Evolutionary conservation across 2,329 filamentous ascomycete species (phyloP).

Genomic region (Stagonosporopsis vannaccii): DNA sequence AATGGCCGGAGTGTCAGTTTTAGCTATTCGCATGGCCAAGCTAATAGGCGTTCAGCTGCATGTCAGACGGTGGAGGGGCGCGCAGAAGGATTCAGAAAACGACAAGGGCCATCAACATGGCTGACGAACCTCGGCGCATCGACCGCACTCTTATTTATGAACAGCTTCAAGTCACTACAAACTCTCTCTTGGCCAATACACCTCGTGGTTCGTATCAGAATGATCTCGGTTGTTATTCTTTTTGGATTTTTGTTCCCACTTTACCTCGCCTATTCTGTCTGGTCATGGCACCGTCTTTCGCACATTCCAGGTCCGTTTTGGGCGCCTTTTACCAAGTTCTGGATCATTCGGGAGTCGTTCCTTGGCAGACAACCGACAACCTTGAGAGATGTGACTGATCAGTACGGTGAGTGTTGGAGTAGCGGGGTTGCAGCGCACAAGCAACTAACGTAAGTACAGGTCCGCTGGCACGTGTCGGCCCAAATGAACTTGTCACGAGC

Average conservation of each 20-base stretch:
- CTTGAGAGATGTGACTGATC: constrained; percentile 5
- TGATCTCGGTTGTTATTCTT: background rate
- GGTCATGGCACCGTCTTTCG: constrained; percentile 23
- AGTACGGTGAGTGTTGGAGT: constrained; percentile 17
- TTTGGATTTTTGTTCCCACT: background rate
- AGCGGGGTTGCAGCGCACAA: background rate
- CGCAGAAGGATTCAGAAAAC: background rate
- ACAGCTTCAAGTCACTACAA: background rate
- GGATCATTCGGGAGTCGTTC: constrained; percentile 15
- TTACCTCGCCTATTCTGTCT: background rate
- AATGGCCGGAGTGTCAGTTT: too few relatives aligned
- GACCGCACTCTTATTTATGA: background rate
- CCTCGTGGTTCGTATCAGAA: too few relatives aligned
- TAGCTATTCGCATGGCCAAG: background rate
- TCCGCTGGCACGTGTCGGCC: constrained; percentile 46
- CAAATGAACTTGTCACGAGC: constrained; percentile 56
- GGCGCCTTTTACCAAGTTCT: constrained; percentile 20
- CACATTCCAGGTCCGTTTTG: constrained; percentile 26
- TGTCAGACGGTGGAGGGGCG: background rate
- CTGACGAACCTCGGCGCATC: background rate
- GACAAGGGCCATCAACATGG: background rate
- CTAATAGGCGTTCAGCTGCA: background rate
- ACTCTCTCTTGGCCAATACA: background rate
- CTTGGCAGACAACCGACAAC: constrained; percentile 15
- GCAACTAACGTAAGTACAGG: background rate